Conservation (phyloP, 306 rosid species). For the Glycyrrhiza uralensis region DNA sequence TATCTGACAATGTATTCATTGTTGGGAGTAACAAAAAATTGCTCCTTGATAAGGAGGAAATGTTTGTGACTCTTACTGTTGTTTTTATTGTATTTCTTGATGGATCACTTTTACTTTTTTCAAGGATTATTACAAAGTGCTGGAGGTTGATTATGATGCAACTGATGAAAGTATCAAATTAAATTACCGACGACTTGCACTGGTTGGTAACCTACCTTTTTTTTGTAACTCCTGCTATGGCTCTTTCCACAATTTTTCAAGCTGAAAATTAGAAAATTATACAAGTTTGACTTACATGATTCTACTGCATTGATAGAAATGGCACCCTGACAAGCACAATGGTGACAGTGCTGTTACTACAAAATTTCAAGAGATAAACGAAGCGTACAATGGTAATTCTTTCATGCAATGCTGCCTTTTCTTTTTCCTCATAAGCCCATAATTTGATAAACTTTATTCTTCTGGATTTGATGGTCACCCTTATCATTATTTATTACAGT, state of each 20-base stretch:
- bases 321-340: conserved; percentile 82
- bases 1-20: not conserved
- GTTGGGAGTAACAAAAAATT: not conserved
- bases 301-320: conserved; percentile 48
- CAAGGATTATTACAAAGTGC: conserved; percentile 65
- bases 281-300: conserved; percentile 28
- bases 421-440: conserved; percentile 1
- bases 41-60: not conserved
- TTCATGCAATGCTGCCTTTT: not conserved
- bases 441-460: not conserved
- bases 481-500: not conserved
- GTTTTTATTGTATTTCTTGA: conserved; percentile 19
- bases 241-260: not conserved
- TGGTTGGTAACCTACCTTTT: conserved; percentile 46
- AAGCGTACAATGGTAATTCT: conserved; percentile 67
- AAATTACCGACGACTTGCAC: conserved; percentile 67
- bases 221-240: conserved; percentile 3
- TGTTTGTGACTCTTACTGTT: not conserved
- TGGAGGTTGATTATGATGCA: conserved; percentile 80
- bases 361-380: conserved; percentile 73
- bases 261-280: not conserved
- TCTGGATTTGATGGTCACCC: not conserved
- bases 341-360: conserved; percentile 53
- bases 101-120: conserved; percentile 18
- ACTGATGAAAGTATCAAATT: conserved; percentile 63